Percentiles rank a stretch among this genome's conserved stretches.
Conservation (phyloP, 257 asterid genomes). For the Penstemon barbatus region DNA sequence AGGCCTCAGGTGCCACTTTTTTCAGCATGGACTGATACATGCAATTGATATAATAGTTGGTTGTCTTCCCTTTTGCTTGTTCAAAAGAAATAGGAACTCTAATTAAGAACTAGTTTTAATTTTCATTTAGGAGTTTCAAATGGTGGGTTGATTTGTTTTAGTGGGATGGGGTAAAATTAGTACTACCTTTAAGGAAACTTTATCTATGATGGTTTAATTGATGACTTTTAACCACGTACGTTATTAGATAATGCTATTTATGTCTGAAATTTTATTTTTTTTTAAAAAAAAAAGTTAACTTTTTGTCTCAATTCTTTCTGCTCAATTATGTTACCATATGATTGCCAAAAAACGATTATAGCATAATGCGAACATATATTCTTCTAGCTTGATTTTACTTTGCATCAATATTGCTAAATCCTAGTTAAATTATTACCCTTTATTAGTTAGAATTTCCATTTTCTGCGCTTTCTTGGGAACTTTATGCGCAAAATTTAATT, state of each 20-base stretch:
- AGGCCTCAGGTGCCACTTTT: slow-evolving; percentile 78
- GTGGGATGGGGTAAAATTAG: slow-evolving; percentile 32
- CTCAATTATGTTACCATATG: slow-evolving; percentile 26
- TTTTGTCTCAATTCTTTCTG: slow-evolving; percentile 27
- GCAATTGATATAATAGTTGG: slow-evolving; percentile 18
- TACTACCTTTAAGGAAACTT: slow-evolving; percentile 35
- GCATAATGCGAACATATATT: slow-evolving; percentile 28
- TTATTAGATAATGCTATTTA: slow-evolving; percentile 27
- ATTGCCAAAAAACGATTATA: slow-evolving; percentile 15
- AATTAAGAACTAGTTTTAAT: background rate
- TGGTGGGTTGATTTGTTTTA: slow-evolving; percentile 30
- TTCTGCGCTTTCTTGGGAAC: background rate
- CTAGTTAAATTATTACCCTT: slow-evolving; percentile 13
- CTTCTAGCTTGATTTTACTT: slow-evolving; percentile 15
- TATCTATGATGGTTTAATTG: slow-evolving; percentile 29
- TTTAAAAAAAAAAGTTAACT: background rate
- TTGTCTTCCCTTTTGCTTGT: slow-evolving; percentile 27
- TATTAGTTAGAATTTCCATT: slow-evolving; percentile 22
- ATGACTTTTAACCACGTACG: slow-evolving; percentile 30
- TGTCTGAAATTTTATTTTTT: background rate
- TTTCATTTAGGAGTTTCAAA: slow-evolving; percentile 24
- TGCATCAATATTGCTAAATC: slow-evolving; percentile 24
- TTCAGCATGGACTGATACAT: slow-evolving; percentile 88
- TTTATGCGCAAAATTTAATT: background rate
- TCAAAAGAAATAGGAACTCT: slow-evolving; percentile 11